phyloP scores from a whole-genome alignment of 441 rosid genomes.

The Cnidoscolus chayamansa region DNA sequence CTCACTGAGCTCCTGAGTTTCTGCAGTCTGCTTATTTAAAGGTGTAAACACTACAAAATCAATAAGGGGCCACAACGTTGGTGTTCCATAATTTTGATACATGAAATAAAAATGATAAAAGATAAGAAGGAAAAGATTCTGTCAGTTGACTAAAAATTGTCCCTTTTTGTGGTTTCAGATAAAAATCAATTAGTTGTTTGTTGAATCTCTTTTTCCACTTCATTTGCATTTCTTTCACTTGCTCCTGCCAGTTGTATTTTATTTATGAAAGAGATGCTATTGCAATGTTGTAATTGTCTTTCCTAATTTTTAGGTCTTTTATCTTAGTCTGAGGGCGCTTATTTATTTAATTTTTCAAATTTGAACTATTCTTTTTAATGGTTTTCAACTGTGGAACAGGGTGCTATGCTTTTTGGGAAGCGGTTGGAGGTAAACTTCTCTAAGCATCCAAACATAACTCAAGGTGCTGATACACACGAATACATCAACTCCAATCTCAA shows the following conservation, averaged over 20 bases:
- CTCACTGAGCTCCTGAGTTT: not conserved
- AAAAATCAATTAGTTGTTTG: not conserved
- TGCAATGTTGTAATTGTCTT: not conserved
- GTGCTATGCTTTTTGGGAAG: constrained; percentile 87
- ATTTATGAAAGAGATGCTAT: too few relatives aligned
- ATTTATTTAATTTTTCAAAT: not conserved
- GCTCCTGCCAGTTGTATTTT: not conserved
- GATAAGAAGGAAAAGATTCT: too few relatives aligned
- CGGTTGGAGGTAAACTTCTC: constrained; percentile 91
- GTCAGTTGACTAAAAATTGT: not conserved
- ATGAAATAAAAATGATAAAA: too few relatives aligned
- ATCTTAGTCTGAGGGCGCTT: not conserved
- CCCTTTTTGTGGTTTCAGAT: not conserved
- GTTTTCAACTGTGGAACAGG: constrained; percentile 42
- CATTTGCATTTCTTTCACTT: not conserved
- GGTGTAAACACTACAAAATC: too few relatives aligned
- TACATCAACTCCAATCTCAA: constrained; percentile 81
- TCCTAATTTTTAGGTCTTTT: not conserved
- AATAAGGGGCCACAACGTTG: too few relatives aligned
- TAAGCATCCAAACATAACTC: constrained; percentile 82
- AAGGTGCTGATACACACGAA: constrained; percentile 85
- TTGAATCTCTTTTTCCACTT: not conserved
- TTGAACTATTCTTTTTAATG: not conserved
- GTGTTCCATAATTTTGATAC: too few relatives aligned
- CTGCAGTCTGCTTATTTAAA: too few relatives aligned